These are phyloP conservation scores for Eucalyptus viminalis DNA, from an alignment of 345 rosid genomes.

Conservation along the genomic window DNA sequence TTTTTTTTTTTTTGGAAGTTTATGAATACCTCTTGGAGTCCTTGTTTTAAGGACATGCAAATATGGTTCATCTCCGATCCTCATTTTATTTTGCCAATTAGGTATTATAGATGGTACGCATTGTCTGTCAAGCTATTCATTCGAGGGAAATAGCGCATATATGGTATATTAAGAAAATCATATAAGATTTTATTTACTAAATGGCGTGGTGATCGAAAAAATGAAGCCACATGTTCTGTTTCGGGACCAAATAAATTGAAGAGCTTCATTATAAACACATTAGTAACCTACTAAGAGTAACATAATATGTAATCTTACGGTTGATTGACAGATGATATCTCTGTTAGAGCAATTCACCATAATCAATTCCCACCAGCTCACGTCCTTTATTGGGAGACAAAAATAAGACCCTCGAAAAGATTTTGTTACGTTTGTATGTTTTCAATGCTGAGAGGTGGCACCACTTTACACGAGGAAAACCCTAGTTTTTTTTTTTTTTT, in stretches of 20 bases:
- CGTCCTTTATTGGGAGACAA: neutral
- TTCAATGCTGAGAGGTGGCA: neutral
- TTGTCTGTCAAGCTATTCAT: neutral
- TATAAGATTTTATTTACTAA: rapidly evolving
- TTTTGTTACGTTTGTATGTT: neutral
- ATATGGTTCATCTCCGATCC: neutral
- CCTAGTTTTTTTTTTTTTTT: neutral
- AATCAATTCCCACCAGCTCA: neutral
- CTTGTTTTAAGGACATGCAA: neutral
- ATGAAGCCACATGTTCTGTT: neutral
- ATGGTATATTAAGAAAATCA: neutral
- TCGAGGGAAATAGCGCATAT: neutral
- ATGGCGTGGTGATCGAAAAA: neutral
- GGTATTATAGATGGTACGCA: neutral
- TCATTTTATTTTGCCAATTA: neutral
- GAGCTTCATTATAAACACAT: neutral
- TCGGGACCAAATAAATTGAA: neutral
- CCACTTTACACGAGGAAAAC: neutral
- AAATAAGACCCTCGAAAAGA: neutral
- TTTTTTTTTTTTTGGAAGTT: neutral
- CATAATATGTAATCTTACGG: neutral
- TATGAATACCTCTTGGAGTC: neutral
- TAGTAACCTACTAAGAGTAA: neutral
- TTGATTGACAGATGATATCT: neutral
- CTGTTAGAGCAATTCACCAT: neutral